phyloP scores from a whole-genome alignment of 306 rosid species.

The Cicer judaicum region DNA sequence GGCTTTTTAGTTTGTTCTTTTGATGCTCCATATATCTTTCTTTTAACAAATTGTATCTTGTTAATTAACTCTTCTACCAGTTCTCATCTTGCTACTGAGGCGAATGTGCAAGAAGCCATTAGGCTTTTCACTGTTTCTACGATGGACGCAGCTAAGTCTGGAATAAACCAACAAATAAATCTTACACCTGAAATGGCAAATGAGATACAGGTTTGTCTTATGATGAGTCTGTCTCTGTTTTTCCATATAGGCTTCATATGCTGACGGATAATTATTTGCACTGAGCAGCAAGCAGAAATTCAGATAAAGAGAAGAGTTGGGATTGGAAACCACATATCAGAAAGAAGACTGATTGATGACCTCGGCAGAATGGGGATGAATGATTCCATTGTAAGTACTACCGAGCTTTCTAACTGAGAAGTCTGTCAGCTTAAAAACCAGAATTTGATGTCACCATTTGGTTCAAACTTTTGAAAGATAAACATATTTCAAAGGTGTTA shows the following conservation, averaged over 20 bases:
- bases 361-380: slow-evolving; percentile 94
- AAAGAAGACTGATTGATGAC: slow-evolving; percentile 91
- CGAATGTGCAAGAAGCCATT: slow-evolving; percentile 84
- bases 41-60: slow-evolving; percentile 9
- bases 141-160: slow-evolving; percentile 96
- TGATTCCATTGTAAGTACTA: slow-evolving; percentile 86
- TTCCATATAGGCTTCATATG: slow-evolving; percentile 25
- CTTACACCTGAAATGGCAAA: slow-evolving; percentile 85
- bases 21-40: slow-evolving; percentile 30
- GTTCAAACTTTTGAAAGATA: slow-evolving; percentile 32
- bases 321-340: slow-evolving; percentile 94
- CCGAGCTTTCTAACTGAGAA: slow-evolving; percentile 40
- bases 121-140: slow-evolving; percentile 90
- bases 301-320: slow-evolving; percentile 99
- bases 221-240: slow-evolving; percentile 11
- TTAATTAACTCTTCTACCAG: slow-evolving; percentile 51
- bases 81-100: slow-evolving; percentile 80
- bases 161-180: slow-evolving; percentile 86
- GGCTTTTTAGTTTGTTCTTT: slow-evolving; percentile 25
- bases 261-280: slow-evolving; percentile 19
- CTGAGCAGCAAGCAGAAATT: slow-evolving; percentile 93
- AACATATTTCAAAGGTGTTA: slow-evolving; percentile 2
- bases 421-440: slow-evolving; percentile 14
- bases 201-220: slow-evolving; percentile 81
- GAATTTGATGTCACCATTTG: slow-evolving; percentile 11